Evolutionary conservation across 805 yeast genomes (phyloP).

Genomic region (Candida namnaoensis): DNA sequence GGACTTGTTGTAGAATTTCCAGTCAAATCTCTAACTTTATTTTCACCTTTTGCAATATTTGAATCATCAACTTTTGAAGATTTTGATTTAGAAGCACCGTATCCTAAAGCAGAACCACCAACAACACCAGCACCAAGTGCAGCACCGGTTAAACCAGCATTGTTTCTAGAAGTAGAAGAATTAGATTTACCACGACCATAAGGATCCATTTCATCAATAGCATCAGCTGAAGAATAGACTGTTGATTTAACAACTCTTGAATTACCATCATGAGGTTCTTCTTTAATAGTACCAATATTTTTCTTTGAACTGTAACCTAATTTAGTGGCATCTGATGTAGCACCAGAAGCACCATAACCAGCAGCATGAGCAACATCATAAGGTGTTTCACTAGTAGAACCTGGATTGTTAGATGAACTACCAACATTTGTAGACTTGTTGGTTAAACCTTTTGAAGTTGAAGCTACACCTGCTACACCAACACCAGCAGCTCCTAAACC

Average conservation of each 20-base stretch:
- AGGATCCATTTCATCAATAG: not conserved
- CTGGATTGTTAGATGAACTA: not conserved
- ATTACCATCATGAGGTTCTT: not conserved
- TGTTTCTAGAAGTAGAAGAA: not conserved
- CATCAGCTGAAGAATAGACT: not conserved
- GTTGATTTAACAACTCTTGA: not conserved
- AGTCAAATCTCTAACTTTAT: no score
- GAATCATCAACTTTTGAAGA: not conserved
- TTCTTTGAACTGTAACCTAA: no score
- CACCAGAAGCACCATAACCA: conserved; percentile 5
- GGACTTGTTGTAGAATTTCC: no score
- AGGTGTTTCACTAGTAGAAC: no score
- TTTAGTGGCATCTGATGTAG: not conserved
- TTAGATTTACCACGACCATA: no score
- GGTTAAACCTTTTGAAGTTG: not conserved
- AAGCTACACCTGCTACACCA: not conserved
- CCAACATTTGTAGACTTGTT: not conserved
- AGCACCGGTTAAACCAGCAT: conserved; percentile 4
- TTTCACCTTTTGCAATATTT: no score
- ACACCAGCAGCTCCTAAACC: conserved; percentile 2
- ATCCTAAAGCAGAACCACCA: not conserved
- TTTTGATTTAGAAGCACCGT: not conserved
- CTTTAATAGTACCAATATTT: not conserved
- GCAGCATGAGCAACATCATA: conserved; percentile 3
- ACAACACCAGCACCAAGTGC: not conserved